Base-by-base conservation (phyloP, 805 yeast genomes). In the Candida methanosorbosa region DNA sequence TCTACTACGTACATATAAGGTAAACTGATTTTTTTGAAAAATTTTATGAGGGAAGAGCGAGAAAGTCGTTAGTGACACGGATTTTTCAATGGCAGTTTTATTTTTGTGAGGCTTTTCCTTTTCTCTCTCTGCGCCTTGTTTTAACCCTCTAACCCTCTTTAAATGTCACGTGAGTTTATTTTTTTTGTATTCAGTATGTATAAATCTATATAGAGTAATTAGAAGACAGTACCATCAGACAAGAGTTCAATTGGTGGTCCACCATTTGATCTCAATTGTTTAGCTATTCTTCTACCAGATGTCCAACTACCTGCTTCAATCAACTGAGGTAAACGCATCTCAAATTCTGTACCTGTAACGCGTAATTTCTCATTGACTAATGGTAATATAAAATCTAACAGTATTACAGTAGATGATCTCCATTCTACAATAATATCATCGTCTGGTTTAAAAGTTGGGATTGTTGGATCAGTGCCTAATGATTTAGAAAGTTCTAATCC, bases 221-320 rank as follows among this genome's bases (percentile, higher is more conserved):
- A 77, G 46, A 77, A 77, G 3, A 77, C 76, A 1, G 84, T 77
- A 6, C 84, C 84, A 46, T 77, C 83, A 40, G 80, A 74, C 38
- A 59, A 49, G 17, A 77, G 55, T 39, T 74, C 75, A 35, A 77
- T 77, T 15, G 84, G 84, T 6, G 83, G 82, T 3, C 81, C 81
- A 4, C 64, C 68, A 1, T 69, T 63, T 7, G 71, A 66, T 44
- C 84, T 63, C 38, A 61, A 44, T 37, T 56, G 47, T 9, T 68
- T 68, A 2, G 84, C 82, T 35, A 75, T 70, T 34, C 68, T 69
- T 39, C 84, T 59, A 1, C 84, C 84, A 2, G 78, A 70, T 41
- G 69, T 71, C 84, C 84, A 77, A 21, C 75, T 67, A 0, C 84
- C 84, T 3, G 83, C 82, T 43, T 77, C 84, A 31, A 77, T 70